Percentiles rank a stretch among this genome's conserved stretches.
phyloP scores from a whole-genome alignment of 2,329 filamentous ascomycete genomes.

The Hypoxylon rubiginosum region DNA sequence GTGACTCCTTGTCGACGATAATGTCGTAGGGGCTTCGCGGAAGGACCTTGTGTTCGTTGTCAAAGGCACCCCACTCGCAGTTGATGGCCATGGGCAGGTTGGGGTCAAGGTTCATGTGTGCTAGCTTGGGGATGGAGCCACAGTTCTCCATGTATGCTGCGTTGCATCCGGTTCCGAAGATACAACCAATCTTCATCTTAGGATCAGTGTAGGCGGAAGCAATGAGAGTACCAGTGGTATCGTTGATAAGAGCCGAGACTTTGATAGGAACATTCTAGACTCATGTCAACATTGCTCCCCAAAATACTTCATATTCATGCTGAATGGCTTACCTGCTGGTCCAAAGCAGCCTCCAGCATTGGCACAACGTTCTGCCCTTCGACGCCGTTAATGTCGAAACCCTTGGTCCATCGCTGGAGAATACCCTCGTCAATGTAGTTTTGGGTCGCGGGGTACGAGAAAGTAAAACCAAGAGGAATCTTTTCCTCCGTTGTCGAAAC shows the following conservation, averaged over 20 bases:
- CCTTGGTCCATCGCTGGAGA: constrained; percentile 96
- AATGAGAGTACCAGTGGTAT: constrained; percentile 96
- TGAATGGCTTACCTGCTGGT: constrained; percentile 69
- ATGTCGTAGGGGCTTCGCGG: constrained; percentile 88
- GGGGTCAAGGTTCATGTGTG: constrained; percentile 87
- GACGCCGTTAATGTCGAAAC: constrained; percentile 92
- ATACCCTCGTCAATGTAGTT: constrained; percentile 94
- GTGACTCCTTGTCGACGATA: constrained; percentile 90
- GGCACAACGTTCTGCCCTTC: constrained; percentile 92
- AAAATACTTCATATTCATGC: neutral
- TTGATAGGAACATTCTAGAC: constrained; percentile 87
- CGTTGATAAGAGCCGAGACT: constrained; percentile 93
- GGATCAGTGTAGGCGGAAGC: constrained; percentile 97
- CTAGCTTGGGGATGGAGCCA: constrained; percentile 92
- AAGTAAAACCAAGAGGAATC: constrained; percentile 91
- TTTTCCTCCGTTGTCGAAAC: constrained; percentile 68
- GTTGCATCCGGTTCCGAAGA: constrained; percentile 98
- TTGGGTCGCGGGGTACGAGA: constrained; percentile 94
- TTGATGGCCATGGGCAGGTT: constrained; percentile 94
- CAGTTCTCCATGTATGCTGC: constrained; percentile 97
- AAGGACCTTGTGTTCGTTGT: constrained; percentile 91
- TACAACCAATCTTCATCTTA: constrained; percentile 94
- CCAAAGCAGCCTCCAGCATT: constrained; percentile 84
- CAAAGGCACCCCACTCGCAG: constrained; percentile 97
- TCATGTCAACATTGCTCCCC: constrained; percentile 34